Evolutionary conservation across 805 yeast genomes (phyloP).

Genomic region (Pichia occidentalis): DNA sequence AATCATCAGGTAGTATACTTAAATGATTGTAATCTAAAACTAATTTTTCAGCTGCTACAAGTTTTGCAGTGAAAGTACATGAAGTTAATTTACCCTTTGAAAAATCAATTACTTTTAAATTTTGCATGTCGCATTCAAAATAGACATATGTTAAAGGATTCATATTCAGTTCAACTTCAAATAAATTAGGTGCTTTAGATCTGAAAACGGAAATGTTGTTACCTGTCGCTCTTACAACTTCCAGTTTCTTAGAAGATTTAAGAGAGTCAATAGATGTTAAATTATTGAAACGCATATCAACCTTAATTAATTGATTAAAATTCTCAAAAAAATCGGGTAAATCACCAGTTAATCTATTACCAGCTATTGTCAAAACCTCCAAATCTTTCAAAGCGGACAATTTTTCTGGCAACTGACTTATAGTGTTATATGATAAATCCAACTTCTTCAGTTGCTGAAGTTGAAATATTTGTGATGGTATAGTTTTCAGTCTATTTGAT

Average conservation of each 20-base stretch:
- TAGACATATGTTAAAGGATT: constrained; percentile 75
- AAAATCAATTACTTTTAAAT: constrained; percentile 66
- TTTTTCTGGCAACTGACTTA: constrained; percentile 53
- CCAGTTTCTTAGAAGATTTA: constrained; percentile 53
- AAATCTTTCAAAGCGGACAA: constrained; percentile 54
- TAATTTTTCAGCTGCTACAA: constrained; percentile 65
- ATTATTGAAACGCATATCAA: constrained; percentile 74
- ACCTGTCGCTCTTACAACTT: constrained; percentile 67
- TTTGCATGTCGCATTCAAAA: constrained; percentile 45
- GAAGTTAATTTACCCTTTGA: constrained; percentile 78
- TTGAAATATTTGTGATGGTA: constrained; percentile 61
- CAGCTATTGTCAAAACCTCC: constrained; percentile 65
- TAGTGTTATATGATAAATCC: constrained; percentile 76
- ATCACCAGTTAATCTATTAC: constrained; percentile 52
- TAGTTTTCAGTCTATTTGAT: constrained; percentile 60
- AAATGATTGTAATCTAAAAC: constrained; percentile 78
- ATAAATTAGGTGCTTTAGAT: constrained; percentile 53
- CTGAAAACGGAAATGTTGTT: constrained; percentile 68
- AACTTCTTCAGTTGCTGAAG: constrained; percentile 55
- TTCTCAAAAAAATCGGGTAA: constrained; percentile 49
- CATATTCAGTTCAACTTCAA: constrained; percentile 66
- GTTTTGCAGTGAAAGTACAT: constrained; percentile 56
- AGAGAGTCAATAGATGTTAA: constrained; percentile 48
- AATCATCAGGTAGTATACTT: constrained; percentile 64
- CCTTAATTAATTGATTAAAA: constrained; percentile 52